Base-by-base conservation (phyloP, 371 early-diverging fungal species). In the Catenaria anguillulae region DNA sequence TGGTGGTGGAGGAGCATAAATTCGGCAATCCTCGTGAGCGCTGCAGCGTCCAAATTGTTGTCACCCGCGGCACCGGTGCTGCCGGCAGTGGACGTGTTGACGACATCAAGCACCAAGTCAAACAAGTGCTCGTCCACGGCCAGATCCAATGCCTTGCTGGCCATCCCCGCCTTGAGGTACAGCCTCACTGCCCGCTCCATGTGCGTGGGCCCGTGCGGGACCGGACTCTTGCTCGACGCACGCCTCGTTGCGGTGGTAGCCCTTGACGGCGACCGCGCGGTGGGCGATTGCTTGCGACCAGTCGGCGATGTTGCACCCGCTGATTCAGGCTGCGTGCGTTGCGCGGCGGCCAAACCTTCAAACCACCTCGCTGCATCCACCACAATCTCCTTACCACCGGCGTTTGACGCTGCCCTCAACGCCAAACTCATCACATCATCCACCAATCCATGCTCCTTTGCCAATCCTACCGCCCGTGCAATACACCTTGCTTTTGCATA, bases 341-440 rank as follows among this genome's bases (percentile, higher is more conserved):
- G n/a, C 62, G 62, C 50, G 71, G 72, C 17, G 75, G 59, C 76
- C 61, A 70, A 69, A 35, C 69, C 71, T 0, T 31, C 21, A 24
- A 58, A 70, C 4, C 21, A 75, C 71, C 62, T 55, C 19, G 80
- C 80, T 19, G 72, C 78, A 60, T 74, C 74, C 24, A 75, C 23
- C 73, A 74, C 70, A 24, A 66, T 17, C 40, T 40, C 40, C 17
- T 40, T 40, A 5, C 10, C 40, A 40, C 40, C 40, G 40, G n/a
- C 56, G 13, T 69, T 66, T 21, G 62, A 55, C 2, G 68, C 60
- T 24, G 72, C 68, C 50, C 75, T 72, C 33, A 77, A 63, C 0
- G 78, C 80, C 0, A 79, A 60, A 21, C 69, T 66, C 59, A 75
- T 72, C 24, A 78, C 67, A n/a, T 72, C 66, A 21, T 69, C 65